Base-by-base conservation (phyloP, 441 rosid genomes). In the Pelargonium citronellum region DNA sequence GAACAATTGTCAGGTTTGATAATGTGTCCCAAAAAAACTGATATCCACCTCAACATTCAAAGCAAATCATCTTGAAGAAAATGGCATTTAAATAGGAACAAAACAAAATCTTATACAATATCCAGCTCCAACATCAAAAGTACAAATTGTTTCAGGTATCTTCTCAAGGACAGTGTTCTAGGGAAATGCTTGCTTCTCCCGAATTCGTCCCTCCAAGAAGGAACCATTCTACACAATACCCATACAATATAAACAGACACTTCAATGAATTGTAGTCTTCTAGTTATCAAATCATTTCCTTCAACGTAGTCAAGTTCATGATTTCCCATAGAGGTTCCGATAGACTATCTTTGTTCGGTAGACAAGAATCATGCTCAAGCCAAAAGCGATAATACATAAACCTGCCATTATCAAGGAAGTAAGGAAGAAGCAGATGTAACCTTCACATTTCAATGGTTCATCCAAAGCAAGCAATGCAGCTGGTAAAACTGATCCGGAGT, bases 371-470 rank as follows among this genome's bases (percentile, higher is more conserved):
- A 87, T 66, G 87, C 95, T 91, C 66, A 89, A 79, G 73, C 78
- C 24, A 39, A 78, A 78, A 0, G 96, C 97, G 3, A 90, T 17
- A 30, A 94, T 12, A 82, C 92, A 91, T 75, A 89, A 80, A 39
- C 87, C 92, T 66, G 96, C 90, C 97, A 94, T 90, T 39, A 89
- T 90, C 83, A 89, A 79, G 37, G 91, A 90, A 62, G 94, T 91
- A 68, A 90, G 83, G 91, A 89, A 94, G 89, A 72, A 91, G 81
- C 95, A 94, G 66, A 91, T 65, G 4, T 88, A 74, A 67, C 97
- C 95, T 80, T 85, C 82, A 51, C 99, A 94, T 74, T 73, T 87
- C 5, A 78, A 84, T 0, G 87, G 83, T 7, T 91, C 93, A 37
- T 88, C 88, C 9, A 67, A 44, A 15, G 37, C 55, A 47, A 80